phyloP scores from a whole-genome alignment of 495 filamentous ascomycete genomes.

The Penicillium paxilli region DNA sequence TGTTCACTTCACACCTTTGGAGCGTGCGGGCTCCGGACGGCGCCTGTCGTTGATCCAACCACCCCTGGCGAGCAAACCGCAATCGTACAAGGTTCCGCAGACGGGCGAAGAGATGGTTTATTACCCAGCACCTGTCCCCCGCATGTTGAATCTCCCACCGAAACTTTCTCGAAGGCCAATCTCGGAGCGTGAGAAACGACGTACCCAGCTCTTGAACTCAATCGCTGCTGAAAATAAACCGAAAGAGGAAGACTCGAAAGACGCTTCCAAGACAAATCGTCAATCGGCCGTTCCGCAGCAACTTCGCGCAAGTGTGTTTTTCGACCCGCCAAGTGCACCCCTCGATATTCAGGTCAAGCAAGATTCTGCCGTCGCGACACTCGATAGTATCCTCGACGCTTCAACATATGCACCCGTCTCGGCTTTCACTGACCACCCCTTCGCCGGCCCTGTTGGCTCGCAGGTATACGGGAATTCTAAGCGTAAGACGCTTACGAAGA shows the following conservation, averaged over 20 bases:
- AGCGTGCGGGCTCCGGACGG: constrained; percentile 30
- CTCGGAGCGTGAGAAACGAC: constrained; percentile 63
- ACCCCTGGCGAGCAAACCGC: constrained; percentile 50
- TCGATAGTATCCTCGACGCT: constrained; percentile 94
- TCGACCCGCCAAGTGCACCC: constrained; percentile 65
- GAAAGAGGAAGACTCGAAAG: constrained; percentile 27
- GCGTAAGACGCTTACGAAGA: constrained; percentile 25
- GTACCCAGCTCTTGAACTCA: constrained; percentile 59
- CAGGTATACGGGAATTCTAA: constrained; percentile 60
- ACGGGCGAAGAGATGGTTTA: constrained; percentile 80
- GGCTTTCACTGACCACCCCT: constrained; percentile 92
- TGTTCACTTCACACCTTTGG: constrained; percentile 69
- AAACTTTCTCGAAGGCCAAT: constrained; percentile 75
- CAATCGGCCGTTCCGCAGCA: constrained; percentile 71
- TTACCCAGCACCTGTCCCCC: constrained; percentile 92
- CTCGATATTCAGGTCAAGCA: constrained; percentile 71
- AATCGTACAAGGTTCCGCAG: constrained; percentile 62
- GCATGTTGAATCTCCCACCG: constrained; percentile 89
- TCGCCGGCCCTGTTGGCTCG: constrained; percentile 68
- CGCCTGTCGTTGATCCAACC: constrained; percentile 39
- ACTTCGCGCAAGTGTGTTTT: constrained; percentile 86
- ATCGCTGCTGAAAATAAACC: constrained; percentile 51
- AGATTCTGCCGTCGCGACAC: constrained; percentile 80
- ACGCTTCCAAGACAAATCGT: constrained; percentile 27
- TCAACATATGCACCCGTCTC: constrained; percentile 88